Percentiles rank a stretch among this genome's conserved stretches.
Evolutionary conservation across 371 early-diverging fungal genomes (phyloP).

Genomic region (Mitosporidium daphniae): DNA sequence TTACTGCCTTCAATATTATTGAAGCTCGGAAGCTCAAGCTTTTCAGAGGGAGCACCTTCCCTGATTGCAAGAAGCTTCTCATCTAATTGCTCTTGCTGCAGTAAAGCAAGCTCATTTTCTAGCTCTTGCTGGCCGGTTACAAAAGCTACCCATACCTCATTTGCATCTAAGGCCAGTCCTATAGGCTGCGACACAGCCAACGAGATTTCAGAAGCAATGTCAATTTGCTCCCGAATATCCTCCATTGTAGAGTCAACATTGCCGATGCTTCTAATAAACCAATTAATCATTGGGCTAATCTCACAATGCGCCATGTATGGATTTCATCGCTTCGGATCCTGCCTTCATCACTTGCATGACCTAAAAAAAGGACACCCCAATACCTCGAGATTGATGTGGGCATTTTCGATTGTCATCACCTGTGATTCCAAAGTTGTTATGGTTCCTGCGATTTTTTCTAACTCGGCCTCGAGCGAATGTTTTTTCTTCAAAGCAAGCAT

Average conservation of each 20-base stretch:
- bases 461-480: slow-evolving; percentile 35
- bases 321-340: slow-evolving; percentile 66
- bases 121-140: too few species aligned
- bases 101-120: slow-evolving; percentile 42
- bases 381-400: slow-evolving; percentile 70
- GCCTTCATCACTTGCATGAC: slow-evolving; percentile 70
- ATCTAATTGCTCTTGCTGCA: slow-evolving; percentile 70
- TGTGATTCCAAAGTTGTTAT: slow-evolving; percentile 68
- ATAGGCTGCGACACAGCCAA: slow-evolving; percentile 63
- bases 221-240: slow-evolving; percentile 81
- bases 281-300: slow-evolving; percentile 3
- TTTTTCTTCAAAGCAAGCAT: slow-evolving; percentile 70
- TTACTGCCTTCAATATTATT: too few species aligned
- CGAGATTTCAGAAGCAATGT: slow-evolving; percentile 59
- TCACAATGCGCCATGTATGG: slow-evolving; percentile 57
- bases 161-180: slow-evolving; percentile 21
- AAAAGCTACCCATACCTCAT: slow-evolving; percentile 22
- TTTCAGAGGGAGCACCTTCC: too few species aligned
- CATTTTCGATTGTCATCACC: slow-evolving; percentile 69
- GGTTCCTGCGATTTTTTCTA: slow-evolving; percentile 48
- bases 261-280: slow-evolving; percentile 28
- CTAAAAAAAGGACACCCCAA: too few species aligned
- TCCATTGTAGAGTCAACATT: slow-evolving; percentile 82
- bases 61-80: too few species aligned
- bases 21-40: too few species aligned